A percentile compares a stretch with the other conserved stretches of the same genome.
phyloP scores from a whole-genome alignment of 1,139 yeast genomes.

The Suhomyces ambrosiae region DNA sequence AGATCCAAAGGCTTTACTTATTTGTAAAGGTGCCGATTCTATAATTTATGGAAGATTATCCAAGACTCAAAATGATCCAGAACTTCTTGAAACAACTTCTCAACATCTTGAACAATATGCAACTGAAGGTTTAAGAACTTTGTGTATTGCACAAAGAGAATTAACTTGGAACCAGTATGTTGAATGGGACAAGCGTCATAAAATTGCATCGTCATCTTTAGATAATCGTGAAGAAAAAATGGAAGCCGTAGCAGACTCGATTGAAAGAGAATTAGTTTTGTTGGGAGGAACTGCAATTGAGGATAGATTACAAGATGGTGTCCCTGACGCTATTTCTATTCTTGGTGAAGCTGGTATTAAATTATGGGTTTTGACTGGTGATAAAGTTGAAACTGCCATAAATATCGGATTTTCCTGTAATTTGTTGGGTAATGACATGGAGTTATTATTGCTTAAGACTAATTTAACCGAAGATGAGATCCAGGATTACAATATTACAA shows the following conservation, averaged over 20 bases:
- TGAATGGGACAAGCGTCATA: slow-evolving; percentile 47
- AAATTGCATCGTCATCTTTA: slow-evolving; percentile 45
- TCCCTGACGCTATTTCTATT: slow-evolving; percentile 48
- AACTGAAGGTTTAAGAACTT: slow-evolving; percentile 51
- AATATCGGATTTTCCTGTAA: slow-evolving; percentile 55
- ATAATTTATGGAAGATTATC: slow-evolving; percentile 47
- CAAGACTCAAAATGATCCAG: slow-evolving; percentile 30
- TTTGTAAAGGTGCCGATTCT: slow-evolving; percentile 55
- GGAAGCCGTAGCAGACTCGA: slow-evolving; percentile 51
- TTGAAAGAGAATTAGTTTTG: slow-evolving; percentile 45
- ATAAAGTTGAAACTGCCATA: slow-evolving; percentile 54
- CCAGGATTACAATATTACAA: slow-evolving; percentile 30
- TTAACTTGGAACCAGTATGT: slow-evolving; percentile 44
- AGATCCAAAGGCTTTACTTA: slow-evolving; percentile 41
- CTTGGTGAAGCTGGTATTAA: slow-evolving; percentile 53
- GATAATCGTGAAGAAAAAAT: slow-evolving; percentile 46
- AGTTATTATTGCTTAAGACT: slow-evolving; percentile 42
- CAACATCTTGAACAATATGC: slow-evolving; percentile 47
- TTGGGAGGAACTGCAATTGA: slow-evolving; percentile 58
- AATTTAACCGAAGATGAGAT: slow-evolving; percentile 36
- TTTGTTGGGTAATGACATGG: slow-evolving; percentile 51
- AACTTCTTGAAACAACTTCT: slow-evolving; percentile 39
- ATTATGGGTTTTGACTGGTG: slow-evolving; percentile 55
- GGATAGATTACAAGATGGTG: slow-evolving; percentile 54
- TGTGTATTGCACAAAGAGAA: slow-evolving; percentile 51